A percentile compares a stretch with the other conserved stretches of the same genome.
Conservation (phyloP, 2,329 filamentous ascomycete genomes). For the Aspergillus fructus region DNA sequence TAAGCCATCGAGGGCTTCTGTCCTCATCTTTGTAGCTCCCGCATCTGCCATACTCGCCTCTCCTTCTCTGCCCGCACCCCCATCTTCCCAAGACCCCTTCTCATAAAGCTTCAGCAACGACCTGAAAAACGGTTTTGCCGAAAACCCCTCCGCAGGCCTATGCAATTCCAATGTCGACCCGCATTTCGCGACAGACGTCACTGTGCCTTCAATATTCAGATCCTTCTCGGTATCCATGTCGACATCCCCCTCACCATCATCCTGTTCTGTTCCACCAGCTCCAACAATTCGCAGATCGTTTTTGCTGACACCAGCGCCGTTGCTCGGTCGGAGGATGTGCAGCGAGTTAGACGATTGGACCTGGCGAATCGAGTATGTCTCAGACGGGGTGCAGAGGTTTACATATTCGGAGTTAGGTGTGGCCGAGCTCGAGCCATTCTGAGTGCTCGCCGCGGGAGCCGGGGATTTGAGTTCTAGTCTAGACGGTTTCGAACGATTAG, state of each 20-base stretch:
- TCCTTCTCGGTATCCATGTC: slow-evolving; percentile 15
- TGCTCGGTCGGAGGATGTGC: slow-evolving; percentile 52
- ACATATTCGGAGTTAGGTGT: slow-evolving; percentile 41
- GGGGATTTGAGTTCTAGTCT: slow-evolving; percentile 48
- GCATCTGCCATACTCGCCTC: slow-evolving; percentile 23
- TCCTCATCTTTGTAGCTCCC: slow-evolving; percentile 26
- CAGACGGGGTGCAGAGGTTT: slow-evolving; percentile 58
- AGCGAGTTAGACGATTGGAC: slow-evolving; percentile 66
- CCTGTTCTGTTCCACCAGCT: slow-evolving; percentile 6
- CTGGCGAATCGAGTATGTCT: slow-evolving; percentile 62
- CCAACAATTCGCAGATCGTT: slow-evolving; percentile 30
- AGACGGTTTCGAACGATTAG: background rate
- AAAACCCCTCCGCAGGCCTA: slow-evolving; percentile 30
- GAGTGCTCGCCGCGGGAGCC: slow-evolving; percentile 21
- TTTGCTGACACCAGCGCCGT: slow-evolving; percentile 28
- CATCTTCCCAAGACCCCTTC: slow-evolving; percentile 16
- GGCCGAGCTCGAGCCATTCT: slow-evolving; percentile 21
- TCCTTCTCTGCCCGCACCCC: background rate
- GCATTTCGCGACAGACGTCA: slow-evolving; percentile 47
- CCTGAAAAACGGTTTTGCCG: slow-evolving; percentile 30
- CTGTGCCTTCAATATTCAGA: slow-evolving; percentile 28
- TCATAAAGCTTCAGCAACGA: slow-evolving; percentile 33
- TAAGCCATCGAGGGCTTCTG: slow-evolving; percentile 36
- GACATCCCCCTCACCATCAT: slow-evolving; percentile 6
- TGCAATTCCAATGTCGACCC: slow-evolving; percentile 48